phyloP scores from a whole-genome alignment of 1,284 basidiomycete genomes.

The Ganoderma resinaceum region DNA sequence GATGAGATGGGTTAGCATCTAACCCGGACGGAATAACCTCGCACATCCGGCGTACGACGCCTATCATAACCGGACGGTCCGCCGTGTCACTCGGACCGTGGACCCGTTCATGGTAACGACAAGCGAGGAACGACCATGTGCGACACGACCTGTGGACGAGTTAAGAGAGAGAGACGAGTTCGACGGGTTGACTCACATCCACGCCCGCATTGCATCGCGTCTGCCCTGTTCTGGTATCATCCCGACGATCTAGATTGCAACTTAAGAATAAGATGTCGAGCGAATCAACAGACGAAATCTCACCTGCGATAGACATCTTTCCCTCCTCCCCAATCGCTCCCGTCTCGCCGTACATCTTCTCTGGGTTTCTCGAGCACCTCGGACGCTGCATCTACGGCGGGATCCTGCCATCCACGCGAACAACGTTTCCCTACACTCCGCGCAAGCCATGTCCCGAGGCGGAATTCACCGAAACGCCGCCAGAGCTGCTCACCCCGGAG shows the following conservation, averaged over 20 bases:
- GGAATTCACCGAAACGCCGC: slow-evolving; percentile 37
- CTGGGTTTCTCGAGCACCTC: slow-evolving; percentile 69
- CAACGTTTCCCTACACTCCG: slow-evolving; percentile 38
- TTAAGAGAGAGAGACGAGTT: neutral
- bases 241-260: neutral
- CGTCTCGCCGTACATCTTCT: slow-evolving; percentile 51
- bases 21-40: neutral
- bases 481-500: slow-evolving; percentile 33
- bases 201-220: neutral
- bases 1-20: neutral
- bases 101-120: neutral
- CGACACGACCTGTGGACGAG: neutral
- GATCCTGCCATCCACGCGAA: slow-evolving; percentile 53
- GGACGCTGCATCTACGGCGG: slow-evolving; percentile 71
- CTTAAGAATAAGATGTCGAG: neutral
- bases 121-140: neutral
- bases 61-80: neutral
- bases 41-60: neutral
- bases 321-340: slow-evolving; percentile 33
- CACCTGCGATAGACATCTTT: slow-evolving; percentile 36
- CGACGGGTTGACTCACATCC: neutral
- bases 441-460: slow-evolving; percentile 36
- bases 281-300: neutral
- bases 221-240: neutral
- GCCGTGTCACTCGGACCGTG: neutral